Base-by-base conservation (phyloP, 176 grass and related monocot genomes). In the Rhynchospora tenuis region DNA sequence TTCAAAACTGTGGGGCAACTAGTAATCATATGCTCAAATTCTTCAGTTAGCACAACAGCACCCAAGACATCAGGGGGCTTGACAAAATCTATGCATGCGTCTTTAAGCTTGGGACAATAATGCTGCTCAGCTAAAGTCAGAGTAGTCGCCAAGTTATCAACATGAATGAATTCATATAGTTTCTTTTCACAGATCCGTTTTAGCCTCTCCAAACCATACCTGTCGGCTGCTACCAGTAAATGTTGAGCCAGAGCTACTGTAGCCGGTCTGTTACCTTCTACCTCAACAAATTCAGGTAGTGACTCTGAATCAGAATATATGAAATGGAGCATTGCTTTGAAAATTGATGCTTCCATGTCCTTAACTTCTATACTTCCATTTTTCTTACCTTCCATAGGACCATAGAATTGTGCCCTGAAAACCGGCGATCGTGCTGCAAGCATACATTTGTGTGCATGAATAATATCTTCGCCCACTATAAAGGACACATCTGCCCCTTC, bases 271-370 rank as follows among this genome's bases (percentile, higher is more conserved):
- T 69, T 3, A 33, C 19, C 0, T 20, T 10, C n/a, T 26, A 26
- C 22, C 10, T 9, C 63, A n/a, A 2, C 28, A 58, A 33, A 81
- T 2, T 84, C 27, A 15, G 84, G 90, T 47, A 56, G 50, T 2
- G 33, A 38, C n/a, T 23, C 17, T 11, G 20, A 16, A 88, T 92
- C 86, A 27, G 75, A 83, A 73, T 93, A 93, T 43, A 90, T 88
- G 83, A 93, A 93, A 16, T 82, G 48, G 5, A 93, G 86, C 75
- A 93, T 24, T 43, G 86, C 68, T 17, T 86, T 19, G 66, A 90
- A 93, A 16, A 78, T 68, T 0, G 61, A 22, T 0, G 59, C 50
- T 1, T 91, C 83, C 62, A 91, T 88, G 76, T 83, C 86, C 4
- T 16, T 31, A 70, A 91, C 22, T 72, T 85, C 61, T 1, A 85